phyloP scores from a whole-genome alignment of 140 eudicot species.

The Anethum foeniculum region DNA sequence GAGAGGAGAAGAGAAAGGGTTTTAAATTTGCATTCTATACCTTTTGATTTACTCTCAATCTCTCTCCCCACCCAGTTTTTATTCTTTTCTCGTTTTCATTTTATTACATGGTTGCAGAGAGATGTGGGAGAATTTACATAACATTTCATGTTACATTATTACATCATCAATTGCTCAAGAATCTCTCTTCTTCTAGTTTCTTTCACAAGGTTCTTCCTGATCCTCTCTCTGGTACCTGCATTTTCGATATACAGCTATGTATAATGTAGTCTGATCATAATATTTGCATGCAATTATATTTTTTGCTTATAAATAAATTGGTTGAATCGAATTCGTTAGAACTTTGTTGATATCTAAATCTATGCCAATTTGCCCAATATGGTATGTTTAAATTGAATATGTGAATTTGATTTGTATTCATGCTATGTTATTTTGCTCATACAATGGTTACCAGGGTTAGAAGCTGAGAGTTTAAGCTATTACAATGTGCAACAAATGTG shows the following conservation, averaged over 20 bases:
- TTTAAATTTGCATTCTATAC: background rate
- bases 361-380: background rate
- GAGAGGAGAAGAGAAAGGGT: constrained; percentile 11
- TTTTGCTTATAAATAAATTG: background rate
- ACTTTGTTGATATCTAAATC: background rate
- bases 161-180: background rate
- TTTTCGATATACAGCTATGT: background rate
- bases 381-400: background rate
- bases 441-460: background rate
- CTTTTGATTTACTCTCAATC: background rate
- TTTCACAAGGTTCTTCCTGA: background rate
- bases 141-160: background rate
- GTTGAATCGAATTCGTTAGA: background rate
- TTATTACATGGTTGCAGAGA: constrained; percentile 1
- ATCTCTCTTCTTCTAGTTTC: constrained; percentile 1
- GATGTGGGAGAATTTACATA: background rate
- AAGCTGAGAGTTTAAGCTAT: background rate
- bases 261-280: background rate
- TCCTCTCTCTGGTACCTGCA: background rate
- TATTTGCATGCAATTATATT: background rate
- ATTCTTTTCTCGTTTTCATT: background rate
- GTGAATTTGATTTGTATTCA: background rate
- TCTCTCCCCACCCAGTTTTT: background rate
- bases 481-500: background rate
- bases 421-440: background rate